Evolutionary conservation across 2,329 filamentous ascomycete species (phyloP), one percentile per base, ranked within the genome.

Genomic region (Venturia pyrina): DNA sequence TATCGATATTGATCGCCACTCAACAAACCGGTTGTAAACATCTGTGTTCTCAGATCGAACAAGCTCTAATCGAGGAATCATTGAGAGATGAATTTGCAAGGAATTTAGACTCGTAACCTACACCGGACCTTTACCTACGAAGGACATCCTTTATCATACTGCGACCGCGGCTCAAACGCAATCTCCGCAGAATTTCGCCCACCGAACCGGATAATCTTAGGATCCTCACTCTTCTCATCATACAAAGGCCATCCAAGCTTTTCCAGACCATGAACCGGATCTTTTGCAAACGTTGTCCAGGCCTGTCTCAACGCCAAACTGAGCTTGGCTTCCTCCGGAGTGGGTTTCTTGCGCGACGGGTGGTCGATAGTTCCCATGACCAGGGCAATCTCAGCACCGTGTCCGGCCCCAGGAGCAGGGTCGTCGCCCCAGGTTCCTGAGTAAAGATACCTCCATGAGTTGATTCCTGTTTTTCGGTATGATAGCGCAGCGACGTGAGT

Each of bases 171-270:
- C 24, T 60, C 56, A 21, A 34, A 60, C 13, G 24, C 56, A 34
- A 60, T 40, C 5, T 34, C 56, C 19, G 56, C 28, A 60, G 56
- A 63, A 28, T 63, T 46, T 10, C 28, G 10, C 21, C 37, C 37
- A 8, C 61, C 61, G 24, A 63, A 46, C n/a, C 37, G 37, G 24
- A 48, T 46, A 4, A 48, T n/a, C 61, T 32, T 41, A 5, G 43
- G 61, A 28, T 48, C 61, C 15, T 24, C 41, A 21, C 61, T 48
- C 37, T 63, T 63, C 24, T 48, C 61, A 43, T 66, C 60, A 43
- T 66, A 66, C 41, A 66, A 21, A n/a, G 65, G 62, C 65, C 65
- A 66, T 17, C 65, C 65, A 24, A 66, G 57, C 57, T 65, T 66
- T 17, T 21, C 13, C 15, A 66, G 46, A 24, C 65, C 65, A 37